Evolutionary conservation across 177 flowering plant species (phyloP).

Genomic region (Vitis hybrid): DNA sequence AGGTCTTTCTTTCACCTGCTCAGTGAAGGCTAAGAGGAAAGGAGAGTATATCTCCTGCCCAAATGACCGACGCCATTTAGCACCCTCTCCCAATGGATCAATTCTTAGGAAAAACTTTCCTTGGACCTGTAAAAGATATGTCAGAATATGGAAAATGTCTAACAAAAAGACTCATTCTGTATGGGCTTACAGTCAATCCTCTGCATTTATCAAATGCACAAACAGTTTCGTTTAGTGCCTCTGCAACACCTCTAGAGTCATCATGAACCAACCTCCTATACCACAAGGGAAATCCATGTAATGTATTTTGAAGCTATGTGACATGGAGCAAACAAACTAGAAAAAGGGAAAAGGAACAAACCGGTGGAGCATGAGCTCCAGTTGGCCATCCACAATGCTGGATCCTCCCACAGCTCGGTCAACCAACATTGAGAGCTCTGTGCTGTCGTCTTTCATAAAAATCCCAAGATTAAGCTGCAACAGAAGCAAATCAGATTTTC

Average conservation of each 20-base stretch:
- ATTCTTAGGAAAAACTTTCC: constrained; percentile 22
- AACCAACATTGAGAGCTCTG: constrained; percentile 84
- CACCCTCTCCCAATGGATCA: constrained; percentile 23
- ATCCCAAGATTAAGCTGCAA: constrained; percentile 90
- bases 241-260: constrained; percentile 92
- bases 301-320: not conserved
- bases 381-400: constrained; percentile 80
- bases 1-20: constrained; percentile 14
- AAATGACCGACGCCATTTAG: constrained; percentile 27
- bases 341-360: constrained; percentile 13
- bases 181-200: constrained; percentile 64
- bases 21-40: constrained; percentile 26
- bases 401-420: constrained; percentile 94
- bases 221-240: constrained; percentile 75
- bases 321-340: too few relatives aligned
- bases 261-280: constrained; percentile 81
- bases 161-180: too few relatives aligned
- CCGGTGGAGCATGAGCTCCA: constrained; percentile 97
- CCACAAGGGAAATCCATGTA: constrained; percentile 2
- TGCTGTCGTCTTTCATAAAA: constrained; percentile 54
- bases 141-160: too few relatives aligned
- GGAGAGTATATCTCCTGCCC: constrained; percentile 35
- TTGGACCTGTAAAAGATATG: constrained; percentile 11
- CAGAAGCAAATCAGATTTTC: too few relatives aligned
- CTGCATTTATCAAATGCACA: constrained; percentile 59